Evolutionary conservation across 163 green algal species (phyloP).

Genomic region (Chlorella variabilis): DNA sequence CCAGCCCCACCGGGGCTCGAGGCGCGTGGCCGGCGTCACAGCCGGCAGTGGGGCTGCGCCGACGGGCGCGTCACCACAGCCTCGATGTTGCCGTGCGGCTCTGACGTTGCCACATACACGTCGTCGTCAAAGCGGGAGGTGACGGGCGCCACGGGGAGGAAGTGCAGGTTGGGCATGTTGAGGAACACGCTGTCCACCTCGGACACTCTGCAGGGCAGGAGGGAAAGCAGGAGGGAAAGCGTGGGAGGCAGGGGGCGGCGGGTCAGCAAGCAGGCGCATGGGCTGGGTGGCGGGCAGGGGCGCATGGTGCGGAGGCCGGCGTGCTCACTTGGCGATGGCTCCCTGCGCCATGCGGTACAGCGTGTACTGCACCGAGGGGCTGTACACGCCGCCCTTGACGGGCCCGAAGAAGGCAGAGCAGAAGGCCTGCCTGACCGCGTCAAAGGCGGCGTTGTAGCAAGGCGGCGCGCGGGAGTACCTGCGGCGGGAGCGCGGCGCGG

Average conservation of each 20-base stretch:
- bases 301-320: too few relatives aligned
- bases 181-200: constrained; percentile 87
- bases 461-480: constrained; percentile 45
- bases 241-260: background rate
- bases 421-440: constrained; percentile 39
- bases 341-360: constrained; percentile 88
- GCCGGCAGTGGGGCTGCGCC: constrained; percentile 56
- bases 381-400: constrained; percentile 84
- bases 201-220: constrained; percentile 52
- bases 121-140: constrained; percentile 91
- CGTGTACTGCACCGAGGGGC: constrained; percentile 94
- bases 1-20: too few relatives aligned
- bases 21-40: constrained; percentile 53
- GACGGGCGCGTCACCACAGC: constrained; percentile 73
- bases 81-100: constrained; percentile 95
- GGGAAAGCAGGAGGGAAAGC: background rate
- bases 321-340: constrained; percentile 60
- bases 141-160: constrained; percentile 86
- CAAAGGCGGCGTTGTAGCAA: constrained; percentile 73
- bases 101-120: constrained; percentile 94
- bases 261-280: background rate
- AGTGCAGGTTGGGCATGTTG: constrained; percentile 98
- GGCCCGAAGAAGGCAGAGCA: constrained; percentile 86
- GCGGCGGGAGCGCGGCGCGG: too few relatives aligned
- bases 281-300: background rate